These are phyloP conservation scores for Corynascus novoguineensis DNA, from an alignment of 495 filamentous ascomycete genomes.

Conservation along the genomic window DNA sequence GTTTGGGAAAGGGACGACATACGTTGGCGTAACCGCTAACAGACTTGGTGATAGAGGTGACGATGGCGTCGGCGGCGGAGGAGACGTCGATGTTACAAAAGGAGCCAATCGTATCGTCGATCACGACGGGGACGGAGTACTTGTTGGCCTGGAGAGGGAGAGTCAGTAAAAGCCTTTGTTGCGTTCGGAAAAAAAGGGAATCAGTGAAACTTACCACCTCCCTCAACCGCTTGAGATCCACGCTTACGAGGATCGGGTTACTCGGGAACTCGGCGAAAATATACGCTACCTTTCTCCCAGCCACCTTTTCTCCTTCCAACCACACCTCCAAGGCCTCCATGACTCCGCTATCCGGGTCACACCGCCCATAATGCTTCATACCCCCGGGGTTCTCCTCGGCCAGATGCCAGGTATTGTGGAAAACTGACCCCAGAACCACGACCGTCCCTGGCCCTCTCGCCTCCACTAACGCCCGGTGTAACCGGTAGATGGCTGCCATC, in stretches of 20 bases:
- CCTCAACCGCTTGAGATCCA: constrained; percentile 40
- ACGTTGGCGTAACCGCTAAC: constrained; percentile 50
- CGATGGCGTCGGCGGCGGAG: constrained; percentile 38
- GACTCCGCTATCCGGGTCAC: constrained; percentile 28
- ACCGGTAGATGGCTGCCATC: constrained; percentile 39
- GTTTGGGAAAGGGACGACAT: constrained; percentile 34
- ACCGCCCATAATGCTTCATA: constrained; percentile 36
- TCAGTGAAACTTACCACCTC: constrained; percentile 19
- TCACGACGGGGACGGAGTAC: constrained; percentile 41
- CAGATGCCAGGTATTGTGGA: constrained; percentile 33
- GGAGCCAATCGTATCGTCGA: constrained; percentile 48
- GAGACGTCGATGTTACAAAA: constrained; percentile 47
- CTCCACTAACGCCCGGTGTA: constrained; percentile 19
- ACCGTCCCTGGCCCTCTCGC: constrained; percentile 19
- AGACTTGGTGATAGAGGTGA: constrained; percentile 46
- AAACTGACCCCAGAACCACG: constrained; percentile 34
- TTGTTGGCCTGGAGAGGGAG: constrained; percentile 32
- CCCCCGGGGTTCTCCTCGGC: constrained; percentile 28
- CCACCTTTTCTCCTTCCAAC: constrained; percentile 28
- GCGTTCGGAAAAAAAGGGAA: neutral
- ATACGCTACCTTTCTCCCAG: constrained; percentile 27
- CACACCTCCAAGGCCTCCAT: constrained; percentile 37
- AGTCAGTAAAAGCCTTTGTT: neutral
- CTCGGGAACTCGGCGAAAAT: constrained; percentile 44
- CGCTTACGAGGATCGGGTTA: constrained; percentile 41